Conservation (phyloP, 2,329 filamentous ascomycete genomes). For the Colletotrichum horii region DNA sequence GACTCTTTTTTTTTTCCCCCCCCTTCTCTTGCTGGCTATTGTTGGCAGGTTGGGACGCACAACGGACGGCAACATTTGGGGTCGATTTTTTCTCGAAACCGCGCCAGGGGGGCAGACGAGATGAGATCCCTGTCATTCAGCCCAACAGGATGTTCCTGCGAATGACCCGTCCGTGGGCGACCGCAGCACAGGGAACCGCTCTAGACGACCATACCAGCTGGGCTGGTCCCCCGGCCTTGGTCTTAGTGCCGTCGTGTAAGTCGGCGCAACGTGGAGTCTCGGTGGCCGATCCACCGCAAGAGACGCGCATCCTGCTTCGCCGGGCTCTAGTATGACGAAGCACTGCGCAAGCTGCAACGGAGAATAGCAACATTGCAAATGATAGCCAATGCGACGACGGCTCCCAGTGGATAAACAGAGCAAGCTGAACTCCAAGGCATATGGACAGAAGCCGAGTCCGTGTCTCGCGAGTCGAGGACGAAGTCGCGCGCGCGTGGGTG, state of each 20-base stretch:
- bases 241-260: slow-evolving; percentile 9
- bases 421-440: neutral
- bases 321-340: neutral
- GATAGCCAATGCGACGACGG: neutral
- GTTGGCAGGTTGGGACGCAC: neutral
- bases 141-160: slow-evolving; percentile 15
- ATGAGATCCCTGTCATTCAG: slow-evolving; percentile 26
- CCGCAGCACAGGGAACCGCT: neutral
- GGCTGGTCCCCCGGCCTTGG: neutral
- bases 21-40: neutral
- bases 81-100: slow-evolving; percentile 7
- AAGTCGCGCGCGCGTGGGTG: neutral
- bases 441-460: neutral
- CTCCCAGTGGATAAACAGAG: neutral
- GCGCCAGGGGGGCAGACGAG: neutral
- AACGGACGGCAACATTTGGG: slow-evolving; percentile 7
- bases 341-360: neutral
- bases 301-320: neutral
- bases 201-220: neutral
- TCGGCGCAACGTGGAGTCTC: neutral
- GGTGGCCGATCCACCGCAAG: neutral
- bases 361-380: neutral
- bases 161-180: slow-evolving; percentile 8
- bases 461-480: neutral
- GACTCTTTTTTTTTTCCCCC: neutral